Evolutionary conservation across 1,284 basidiomycete genomes (phyloP).

Genomic region (Rhodotorula sp.): DNA sequence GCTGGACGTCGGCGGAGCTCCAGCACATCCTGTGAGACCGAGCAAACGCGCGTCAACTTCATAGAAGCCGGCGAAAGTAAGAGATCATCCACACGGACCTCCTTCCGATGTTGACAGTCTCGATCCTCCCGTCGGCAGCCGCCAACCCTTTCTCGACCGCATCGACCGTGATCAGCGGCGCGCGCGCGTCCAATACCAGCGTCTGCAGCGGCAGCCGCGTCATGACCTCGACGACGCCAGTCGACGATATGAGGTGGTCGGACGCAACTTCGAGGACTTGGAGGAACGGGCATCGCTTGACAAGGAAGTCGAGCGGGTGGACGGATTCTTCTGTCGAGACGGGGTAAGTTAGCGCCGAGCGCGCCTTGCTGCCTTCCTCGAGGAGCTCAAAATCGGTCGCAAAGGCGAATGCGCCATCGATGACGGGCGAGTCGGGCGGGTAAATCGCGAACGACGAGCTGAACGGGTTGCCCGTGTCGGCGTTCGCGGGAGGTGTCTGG

Average conservation of each 20-base stretch:
- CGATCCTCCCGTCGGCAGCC: not conserved
- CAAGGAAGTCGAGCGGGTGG: slow-evolving; percentile 2
- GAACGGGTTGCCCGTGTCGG: not conserved
- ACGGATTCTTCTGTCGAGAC: not conserved
- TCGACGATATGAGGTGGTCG: not conserved
- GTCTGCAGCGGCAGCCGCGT: not conserved
- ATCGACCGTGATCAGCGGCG: not conserved
- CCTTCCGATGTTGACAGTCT: not conserved
- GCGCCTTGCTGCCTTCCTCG: not conserved
- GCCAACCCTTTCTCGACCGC: not conserved
- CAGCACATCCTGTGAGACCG: not conserved
- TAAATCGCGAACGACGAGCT: not conserved
- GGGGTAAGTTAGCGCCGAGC: not conserved
- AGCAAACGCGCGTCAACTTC: too few species aligned
- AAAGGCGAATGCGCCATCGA: not conserved
- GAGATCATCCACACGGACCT: too few species aligned
- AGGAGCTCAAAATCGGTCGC: not conserved
- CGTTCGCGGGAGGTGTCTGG: too few species aligned
- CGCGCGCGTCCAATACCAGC: not conserved
- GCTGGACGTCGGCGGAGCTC: not conserved
- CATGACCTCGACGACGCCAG: not conserved
- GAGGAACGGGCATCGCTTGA: not conserved
- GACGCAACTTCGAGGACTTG: slow-evolving; percentile 1
- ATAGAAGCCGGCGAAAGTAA: too few species aligned
- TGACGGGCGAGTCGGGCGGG: not conserved